A percentile compares a stretch with the other conserved stretches of the same genome.
Conservation (phyloP, 495 filamentous ascomycete genomes). For the Venustampulla echinocandica region DNA sequence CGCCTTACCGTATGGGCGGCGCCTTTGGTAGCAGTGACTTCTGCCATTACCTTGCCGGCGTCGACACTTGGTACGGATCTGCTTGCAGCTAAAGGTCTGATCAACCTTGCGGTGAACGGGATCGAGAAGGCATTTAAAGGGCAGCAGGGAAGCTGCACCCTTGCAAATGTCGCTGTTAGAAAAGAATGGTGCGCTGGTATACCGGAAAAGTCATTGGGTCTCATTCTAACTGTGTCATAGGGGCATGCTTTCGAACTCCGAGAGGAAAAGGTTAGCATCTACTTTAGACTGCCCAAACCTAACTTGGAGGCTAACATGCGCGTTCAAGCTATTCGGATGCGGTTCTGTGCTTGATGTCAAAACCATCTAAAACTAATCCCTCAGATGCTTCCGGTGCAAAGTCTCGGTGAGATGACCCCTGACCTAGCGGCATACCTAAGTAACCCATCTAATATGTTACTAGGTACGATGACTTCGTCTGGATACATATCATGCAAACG, state of each 20-base stretch:
- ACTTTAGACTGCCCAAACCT: background rate
- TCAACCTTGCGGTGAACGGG: conserved; percentile 15
- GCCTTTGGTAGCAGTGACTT: conserved; percentile 2
- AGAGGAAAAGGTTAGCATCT: conserved; percentile 26
- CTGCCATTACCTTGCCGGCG: conserved; percentile 8
- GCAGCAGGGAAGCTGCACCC: conserved; percentile 29
- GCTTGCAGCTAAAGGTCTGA: conserved; percentile 17
- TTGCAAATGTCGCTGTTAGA: conserved; percentile 33
- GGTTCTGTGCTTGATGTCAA: conserved; percentile 53
- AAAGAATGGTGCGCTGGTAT: conserved; percentile 34
- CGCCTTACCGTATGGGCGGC: background rate
- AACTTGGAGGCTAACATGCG: background rate
- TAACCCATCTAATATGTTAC: background rate
- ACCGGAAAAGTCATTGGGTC: background rate
- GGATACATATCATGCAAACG: conserved; percentile 56
- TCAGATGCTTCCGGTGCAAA: conserved; percentile 30
- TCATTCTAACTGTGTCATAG: conserved; percentile 20
- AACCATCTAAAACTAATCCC: conserved; percentile 37
- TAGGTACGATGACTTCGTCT: conserved; percentile 62
- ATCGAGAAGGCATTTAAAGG: conserved; percentile 5
- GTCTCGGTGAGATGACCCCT: conserved; percentile 8
- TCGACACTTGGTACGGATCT: conserved; percentile 15
- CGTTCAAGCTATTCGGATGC: conserved; percentile 47
- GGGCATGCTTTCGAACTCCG: conserved; percentile 31
- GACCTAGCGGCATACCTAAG: background rate